phyloP scores from a whole-genome alignment of 2,329 filamentous ascomycete species.

The Corinectria fuckeliana region DNA sequence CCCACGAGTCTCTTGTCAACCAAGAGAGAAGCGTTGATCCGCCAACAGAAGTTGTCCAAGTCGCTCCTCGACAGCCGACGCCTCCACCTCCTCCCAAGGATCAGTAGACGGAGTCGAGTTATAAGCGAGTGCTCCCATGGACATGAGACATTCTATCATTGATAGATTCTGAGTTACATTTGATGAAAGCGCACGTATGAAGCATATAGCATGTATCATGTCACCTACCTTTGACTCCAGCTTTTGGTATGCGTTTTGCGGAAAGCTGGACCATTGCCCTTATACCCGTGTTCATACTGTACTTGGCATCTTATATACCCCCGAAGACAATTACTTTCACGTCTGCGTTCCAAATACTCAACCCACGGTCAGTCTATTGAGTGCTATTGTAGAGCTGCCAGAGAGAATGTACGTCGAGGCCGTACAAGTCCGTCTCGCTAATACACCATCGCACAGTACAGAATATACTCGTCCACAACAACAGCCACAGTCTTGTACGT shows the following conservation, averaged over 20 bases:
- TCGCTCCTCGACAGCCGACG: neutral
- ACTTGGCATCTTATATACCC: neutral
- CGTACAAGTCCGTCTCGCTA: constrained; percentile 55
- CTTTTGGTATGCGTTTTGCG: neutral
- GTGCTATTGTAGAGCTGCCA: too few relatives aligned
- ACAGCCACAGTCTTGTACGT: constrained; percentile 63
- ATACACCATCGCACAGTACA: constrained; percentile 63
- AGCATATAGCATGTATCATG: neutral
- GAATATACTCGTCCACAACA: constrained; percentile 52
- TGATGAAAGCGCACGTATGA: neutral
- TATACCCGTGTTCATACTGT: too few relatives aligned
- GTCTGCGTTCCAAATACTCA: constrained; percentile 8
- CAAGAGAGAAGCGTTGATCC: neutral
- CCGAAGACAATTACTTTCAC: neutral
- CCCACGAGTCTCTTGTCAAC: neutral
- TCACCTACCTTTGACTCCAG: neutral
- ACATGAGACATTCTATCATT: neutral
- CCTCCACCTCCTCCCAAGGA: neutral
- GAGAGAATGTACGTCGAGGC: constrained; percentile 55
- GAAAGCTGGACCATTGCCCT: neutral
- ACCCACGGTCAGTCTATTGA: too few relatives aligned
- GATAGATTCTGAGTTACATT: neutral
- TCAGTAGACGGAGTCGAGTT: neutral
- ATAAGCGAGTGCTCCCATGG: neutral
- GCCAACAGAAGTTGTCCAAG: neutral